Conservation (phyloP, 345 rosid species). For the Melaleuca quinquenervia region DNA sequence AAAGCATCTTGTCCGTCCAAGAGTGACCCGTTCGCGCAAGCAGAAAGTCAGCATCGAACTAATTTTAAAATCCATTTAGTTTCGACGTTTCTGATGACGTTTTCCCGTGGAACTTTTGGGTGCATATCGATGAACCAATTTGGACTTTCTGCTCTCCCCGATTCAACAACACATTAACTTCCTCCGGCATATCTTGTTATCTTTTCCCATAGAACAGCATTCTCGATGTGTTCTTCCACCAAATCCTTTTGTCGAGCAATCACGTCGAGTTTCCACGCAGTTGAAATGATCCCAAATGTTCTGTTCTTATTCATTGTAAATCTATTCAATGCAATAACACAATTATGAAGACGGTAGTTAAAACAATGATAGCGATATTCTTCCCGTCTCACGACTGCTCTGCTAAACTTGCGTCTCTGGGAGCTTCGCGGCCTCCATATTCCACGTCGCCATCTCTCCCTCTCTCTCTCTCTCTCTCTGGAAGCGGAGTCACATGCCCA, state of each 20-base stretch:
- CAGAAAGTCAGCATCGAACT: too few species aligned
- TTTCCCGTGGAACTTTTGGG: not conserved
- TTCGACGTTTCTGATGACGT: too few species aligned
- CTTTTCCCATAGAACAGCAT: not conserved
- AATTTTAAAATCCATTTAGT: too few species aligned
- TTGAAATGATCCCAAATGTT: too few species aligned
- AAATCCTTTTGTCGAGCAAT: not conserved
- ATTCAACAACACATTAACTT: not conserved
- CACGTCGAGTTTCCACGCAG: not conserved
- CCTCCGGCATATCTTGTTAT: too few species aligned
- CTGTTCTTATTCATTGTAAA: not conserved
- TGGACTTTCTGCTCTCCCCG: not conserved
- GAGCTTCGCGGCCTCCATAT: not conserved
- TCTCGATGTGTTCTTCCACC: not conserved
- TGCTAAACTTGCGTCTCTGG: not conserved
- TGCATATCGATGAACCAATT: not conserved
- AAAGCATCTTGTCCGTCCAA: not conserved
- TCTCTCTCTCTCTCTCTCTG: not conserved
- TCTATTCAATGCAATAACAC: not conserved
- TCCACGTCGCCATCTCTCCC: not conserved
- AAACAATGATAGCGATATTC: not conserved
- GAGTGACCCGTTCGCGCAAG: not conserved
- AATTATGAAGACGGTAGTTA: too few species aligned
- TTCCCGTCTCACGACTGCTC: not conserved
- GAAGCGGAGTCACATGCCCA: not conserved